These are phyloP conservation scores for Trichophyton benhamiae DNA, from an alignment of 2,329 filamentous ascomycete genomes.

Conservation along the genomic window DNA sequence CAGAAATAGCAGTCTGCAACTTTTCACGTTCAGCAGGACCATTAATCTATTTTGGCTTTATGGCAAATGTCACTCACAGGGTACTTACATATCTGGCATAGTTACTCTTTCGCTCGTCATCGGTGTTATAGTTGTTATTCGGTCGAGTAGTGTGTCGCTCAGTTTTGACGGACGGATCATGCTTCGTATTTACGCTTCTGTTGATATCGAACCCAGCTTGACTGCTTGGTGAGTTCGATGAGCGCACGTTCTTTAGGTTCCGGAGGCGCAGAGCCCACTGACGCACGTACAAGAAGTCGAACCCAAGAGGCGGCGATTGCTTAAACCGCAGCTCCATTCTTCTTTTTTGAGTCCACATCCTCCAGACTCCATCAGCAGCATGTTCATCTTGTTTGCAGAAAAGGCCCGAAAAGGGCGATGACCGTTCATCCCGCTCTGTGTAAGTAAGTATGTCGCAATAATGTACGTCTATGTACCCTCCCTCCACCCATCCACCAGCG, in stretches of 20 bases:
- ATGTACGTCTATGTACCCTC: not conserved
- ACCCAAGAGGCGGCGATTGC: not conserved
- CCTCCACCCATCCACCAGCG: conserved; percentile 1
- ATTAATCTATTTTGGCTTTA: not conserved
- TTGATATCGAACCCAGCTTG: not conserved
- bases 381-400: not conserved
- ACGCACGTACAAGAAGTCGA: not conserved
- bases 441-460: too few relatives aligned
- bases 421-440: not conserved
- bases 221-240: not conserved
- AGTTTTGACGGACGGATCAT: too few relatives aligned
- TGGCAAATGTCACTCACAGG: not conserved
- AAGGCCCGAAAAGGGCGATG: not conserved
- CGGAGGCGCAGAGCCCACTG: not conserved
- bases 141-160: not conserved
- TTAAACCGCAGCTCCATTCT: not conserved
- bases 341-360: not conserved
- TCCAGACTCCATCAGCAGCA: not conserved
- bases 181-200: too few relatives aligned
- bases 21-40: not conserved
- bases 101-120: not conserved
- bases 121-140: not conserved
- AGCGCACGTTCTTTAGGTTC: not conserved
- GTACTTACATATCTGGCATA: not conserved
- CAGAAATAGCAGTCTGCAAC: not conserved